Evolutionary conservation across 1,284 basidiomycete species (phyloP).

Genomic region (Ustanciosporium gigantosporum): DNA sequence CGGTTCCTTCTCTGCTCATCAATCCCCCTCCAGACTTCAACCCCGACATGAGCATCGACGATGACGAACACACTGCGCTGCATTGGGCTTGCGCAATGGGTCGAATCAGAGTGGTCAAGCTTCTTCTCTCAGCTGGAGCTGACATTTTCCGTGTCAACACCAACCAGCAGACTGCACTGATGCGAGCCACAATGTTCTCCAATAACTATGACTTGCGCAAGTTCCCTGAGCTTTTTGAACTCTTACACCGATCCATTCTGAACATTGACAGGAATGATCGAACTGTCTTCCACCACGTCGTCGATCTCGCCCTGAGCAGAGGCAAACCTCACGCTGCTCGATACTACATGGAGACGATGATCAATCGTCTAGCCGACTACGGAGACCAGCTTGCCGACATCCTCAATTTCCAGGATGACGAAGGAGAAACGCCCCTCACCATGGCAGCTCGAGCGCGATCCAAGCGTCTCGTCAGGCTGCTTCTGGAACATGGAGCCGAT

Average conservation of each 20-base stretch:
- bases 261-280: conserved; percentile 99
- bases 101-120: conserved; percentile 90
- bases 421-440: conserved; percentile 95
- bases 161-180: conserved; percentile 93
- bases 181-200: conserved; percentile 99
- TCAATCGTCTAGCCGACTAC: conserved; percentile 86
- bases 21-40: conserved; percentile 90
- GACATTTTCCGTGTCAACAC: conserved; percentile 97
- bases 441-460: conserved; percentile 94
- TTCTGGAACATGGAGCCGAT: conserved; percentile 95
- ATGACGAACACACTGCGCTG: conserved; percentile 94
- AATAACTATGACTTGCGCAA: conserved; percentile 99
- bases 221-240: conserved; percentile 95
- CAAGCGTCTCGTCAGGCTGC: conserved; percentile 92
- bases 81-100: conserved; percentile 99
- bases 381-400: conserved; percentile 96
- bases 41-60: conserved; percentile 94
- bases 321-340: conserved; percentile 96
- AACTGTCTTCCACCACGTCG: conserved; percentile 97
- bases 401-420: conserved; percentile 98
- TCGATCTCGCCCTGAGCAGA: conserved; percentile 97
- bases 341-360: conserved; percentile 98
- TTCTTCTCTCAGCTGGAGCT: conserved; percentile 89
- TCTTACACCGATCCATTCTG: conserved; percentile 92
- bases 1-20: conserved; percentile 85